A percentile compares a stretch with the other conserved stretches of the same genome.
Evolutionary conservation across 108 stramenopile genomes (phyloP).

Genomic region (Cyclotella kingstonii): DNA sequence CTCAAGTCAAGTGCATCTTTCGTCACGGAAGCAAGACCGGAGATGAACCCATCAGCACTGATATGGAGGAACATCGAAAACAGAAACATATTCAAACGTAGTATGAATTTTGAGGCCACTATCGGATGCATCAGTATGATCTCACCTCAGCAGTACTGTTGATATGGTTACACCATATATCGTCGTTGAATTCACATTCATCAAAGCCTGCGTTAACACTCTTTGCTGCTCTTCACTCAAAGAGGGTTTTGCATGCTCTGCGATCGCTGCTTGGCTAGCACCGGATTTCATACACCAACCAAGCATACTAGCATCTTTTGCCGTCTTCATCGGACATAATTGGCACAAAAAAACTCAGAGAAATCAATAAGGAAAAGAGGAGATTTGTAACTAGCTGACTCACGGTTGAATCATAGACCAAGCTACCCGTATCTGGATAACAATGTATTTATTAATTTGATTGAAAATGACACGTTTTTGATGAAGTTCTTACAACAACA

Average conservation of each 20-base stretch:
- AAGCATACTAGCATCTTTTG: conserved; percentile 84
- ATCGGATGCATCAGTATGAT: too few species aligned
- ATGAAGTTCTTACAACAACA: too few species aligned
- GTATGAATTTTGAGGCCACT: too few species aligned
- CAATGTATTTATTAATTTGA: too few species aligned
- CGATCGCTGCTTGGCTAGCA: conserved; percentile 91
- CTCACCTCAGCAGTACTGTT: conserved; percentile 71
- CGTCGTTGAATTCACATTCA: conserved; percentile 71
- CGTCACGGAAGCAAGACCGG: conserved; percentile 89
- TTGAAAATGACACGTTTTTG: too few species aligned
- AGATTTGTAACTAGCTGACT: neutral
- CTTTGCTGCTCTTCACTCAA: conserved; percentile 81
- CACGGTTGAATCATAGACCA: conserved; percentile 88
- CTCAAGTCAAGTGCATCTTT: conserved; percentile 90
- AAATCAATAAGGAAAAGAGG: neutral
- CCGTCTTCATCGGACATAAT: conserved; percentile 37
- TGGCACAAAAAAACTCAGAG: neutral
- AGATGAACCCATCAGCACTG: conserved; percentile 89
- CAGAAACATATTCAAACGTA: too few species aligned
- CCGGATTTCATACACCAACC: conserved; percentile 92
- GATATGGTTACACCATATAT: conserved; percentile 86
- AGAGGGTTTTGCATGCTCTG: conserved; percentile 81
- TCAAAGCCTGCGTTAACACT: conserved; percentile 84
- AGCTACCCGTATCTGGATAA: conserved; percentile 92
- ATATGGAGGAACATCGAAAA: neutral